phyloP scores from a whole-genome alignment of 805 yeast genomes.

The Clavispora phyllophila region DNA sequence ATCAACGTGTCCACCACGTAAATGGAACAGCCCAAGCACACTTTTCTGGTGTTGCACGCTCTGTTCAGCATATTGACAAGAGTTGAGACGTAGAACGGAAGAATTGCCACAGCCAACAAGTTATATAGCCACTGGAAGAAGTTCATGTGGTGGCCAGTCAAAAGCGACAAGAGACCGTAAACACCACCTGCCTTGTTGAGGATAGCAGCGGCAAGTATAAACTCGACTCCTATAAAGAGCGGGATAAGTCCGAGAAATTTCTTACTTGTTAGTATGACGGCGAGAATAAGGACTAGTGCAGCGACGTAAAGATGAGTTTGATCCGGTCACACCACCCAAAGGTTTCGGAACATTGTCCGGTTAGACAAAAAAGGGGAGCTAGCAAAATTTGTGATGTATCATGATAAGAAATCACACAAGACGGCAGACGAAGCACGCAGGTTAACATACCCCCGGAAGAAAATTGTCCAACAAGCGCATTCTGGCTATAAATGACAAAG shows the following conservation, averaged over 20 bases:
- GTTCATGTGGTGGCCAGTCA: constrained; percentile 85
- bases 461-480: not conserved
- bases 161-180: constrained; percentile 77
- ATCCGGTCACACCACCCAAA: too few relatives aligned
- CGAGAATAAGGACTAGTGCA: not conserved
- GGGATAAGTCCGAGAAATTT: constrained; percentile 71
- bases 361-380: too few relatives aligned
- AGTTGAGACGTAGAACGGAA: constrained; percentile 65
- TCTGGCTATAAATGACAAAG: not conserved
- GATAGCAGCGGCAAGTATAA: constrained; percentile 67
- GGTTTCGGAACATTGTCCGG: too few relatives aligned
- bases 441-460: constrained; percentile 1
- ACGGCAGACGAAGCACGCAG: too few relatives aligned
- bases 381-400: too few relatives aligned
- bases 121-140: constrained; percentile 81
- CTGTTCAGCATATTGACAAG: constrained; percentile 34
- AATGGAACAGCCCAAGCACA: constrained; percentile 58
- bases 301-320: too few relatives aligned
- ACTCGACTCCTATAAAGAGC: constrained; percentile 81
- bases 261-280: constrained; percentile 20
- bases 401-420: not conserved
- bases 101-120: constrained; percentile 52
- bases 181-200: constrained; percentile 86
- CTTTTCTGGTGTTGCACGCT: constrained; percentile 52
- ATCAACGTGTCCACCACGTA: constrained; percentile 64